These are phyloP conservation scores for Candida taoyuanica DNA, from an alignment of 805 yeast species.

Conservation along the genomic window DNA sequence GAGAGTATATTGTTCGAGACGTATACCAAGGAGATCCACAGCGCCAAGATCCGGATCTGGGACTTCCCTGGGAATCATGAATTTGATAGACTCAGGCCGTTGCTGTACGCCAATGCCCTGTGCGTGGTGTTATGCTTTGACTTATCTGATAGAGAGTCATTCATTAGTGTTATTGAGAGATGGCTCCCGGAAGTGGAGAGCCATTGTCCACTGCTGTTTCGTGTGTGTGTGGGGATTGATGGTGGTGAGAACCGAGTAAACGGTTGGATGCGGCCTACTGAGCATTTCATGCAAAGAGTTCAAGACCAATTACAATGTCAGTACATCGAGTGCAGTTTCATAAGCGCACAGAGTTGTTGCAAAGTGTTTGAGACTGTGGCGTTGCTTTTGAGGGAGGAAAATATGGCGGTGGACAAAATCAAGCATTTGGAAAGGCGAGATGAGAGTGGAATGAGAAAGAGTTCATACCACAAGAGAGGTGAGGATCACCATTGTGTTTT, in stretches of 20 bases:
- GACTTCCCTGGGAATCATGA: slow-evolving; percentile 37
- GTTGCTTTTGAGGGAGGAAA: slow-evolving; percentile 9
- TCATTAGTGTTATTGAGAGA: slow-evolving; percentile 34
- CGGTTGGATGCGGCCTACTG: slow-evolving; percentile 26
- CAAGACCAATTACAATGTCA: slow-evolving; percentile 29
- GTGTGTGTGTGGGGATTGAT: slow-evolving; percentile 35
- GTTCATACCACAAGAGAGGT: no score
- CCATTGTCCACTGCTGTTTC: slow-evolving; percentile 35
- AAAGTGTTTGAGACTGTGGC: slow-evolving; percentile 20
- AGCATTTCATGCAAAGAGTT: slow-evolving; percentile 28
- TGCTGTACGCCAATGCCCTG: slow-evolving; percentile 37
- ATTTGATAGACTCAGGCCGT: slow-evolving; percentile 39
- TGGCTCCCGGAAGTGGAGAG: slow-evolving; percentile 41
- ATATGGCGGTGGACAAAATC: not conserved
- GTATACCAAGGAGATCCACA: slow-evolving; percentile 16
- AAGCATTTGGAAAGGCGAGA: not conserved
- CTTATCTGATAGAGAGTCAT: slow-evolving; percentile 30
- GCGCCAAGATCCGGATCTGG: slow-evolving; percentile 34
- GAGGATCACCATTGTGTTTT: no score
- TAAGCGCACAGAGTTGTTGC: slow-evolving; percentile 14
- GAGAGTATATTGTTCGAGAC: slow-evolving; percentile 20
- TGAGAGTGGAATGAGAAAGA: no score
- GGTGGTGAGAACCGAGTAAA: slow-evolving; percentile 34
- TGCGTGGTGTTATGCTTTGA: slow-evolving; percentile 37
- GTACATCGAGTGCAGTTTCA: slow-evolving; percentile 34